A percentile compares a stretch with the other conserved stretches of the same genome.
Evolutionary conservation across 768 basidiomycete genomes (phyloP).

Genomic region (Phaffia australis): DNA sequence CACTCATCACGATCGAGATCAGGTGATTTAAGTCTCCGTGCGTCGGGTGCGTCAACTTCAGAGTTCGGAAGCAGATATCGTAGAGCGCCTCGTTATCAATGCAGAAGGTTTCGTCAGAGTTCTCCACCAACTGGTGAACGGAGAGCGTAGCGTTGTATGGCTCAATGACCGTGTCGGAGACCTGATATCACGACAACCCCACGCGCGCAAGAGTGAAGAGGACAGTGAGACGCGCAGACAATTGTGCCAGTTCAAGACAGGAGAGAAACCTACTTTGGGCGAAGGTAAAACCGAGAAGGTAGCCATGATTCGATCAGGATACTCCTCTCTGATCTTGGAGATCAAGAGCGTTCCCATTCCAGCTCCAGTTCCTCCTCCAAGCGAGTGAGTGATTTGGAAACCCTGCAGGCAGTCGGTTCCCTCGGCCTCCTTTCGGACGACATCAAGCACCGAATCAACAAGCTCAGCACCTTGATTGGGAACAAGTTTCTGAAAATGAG

Average conservation of each 20-base stretch:
- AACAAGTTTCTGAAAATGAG: too few species aligned
- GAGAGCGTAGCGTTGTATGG: slow-evolving; percentile 98
- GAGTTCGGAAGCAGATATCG: slow-evolving; percentile 96
- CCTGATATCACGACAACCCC: slow-evolving; percentile 33
- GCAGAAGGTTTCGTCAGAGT: slow-evolving; percentile 99
- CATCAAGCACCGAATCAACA: slow-evolving; percentile 94
- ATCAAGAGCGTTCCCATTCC: slow-evolving; percentile 99
- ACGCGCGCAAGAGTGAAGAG: neutral
- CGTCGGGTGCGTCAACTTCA: slow-evolving; percentile 89
- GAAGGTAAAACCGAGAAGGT: slow-evolving; percentile 97
- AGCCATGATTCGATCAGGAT: slow-evolving; percentile 99
- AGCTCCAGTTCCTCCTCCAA: slow-evolving; percentile 98
- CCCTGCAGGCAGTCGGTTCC: slow-evolving; percentile 95
- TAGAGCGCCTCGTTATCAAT: slow-evolving; percentile 99
- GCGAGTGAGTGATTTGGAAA: slow-evolving; percentile 98
- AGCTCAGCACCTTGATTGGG: slow-evolving; percentile 94
- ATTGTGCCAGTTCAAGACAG: neutral
- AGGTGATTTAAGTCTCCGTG: slow-evolving; percentile 98
- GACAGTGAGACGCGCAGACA: neutral
- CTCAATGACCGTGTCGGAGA: slow-evolving; percentile 98
- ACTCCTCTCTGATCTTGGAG: slow-evolving; percentile 98
- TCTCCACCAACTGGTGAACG: slow-evolving; percentile 97
- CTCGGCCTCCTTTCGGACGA: slow-evolving; percentile 98
- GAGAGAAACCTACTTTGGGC: slow-evolving; percentile 53
- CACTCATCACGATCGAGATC: slow-evolving; percentile 63